A percentile compares a stretch with the other conserved stretches of the same genome.
phyloP scores from a whole-genome alignment of 176 grass and related monocot species.

The Tillandsia fasciculata region DNA sequence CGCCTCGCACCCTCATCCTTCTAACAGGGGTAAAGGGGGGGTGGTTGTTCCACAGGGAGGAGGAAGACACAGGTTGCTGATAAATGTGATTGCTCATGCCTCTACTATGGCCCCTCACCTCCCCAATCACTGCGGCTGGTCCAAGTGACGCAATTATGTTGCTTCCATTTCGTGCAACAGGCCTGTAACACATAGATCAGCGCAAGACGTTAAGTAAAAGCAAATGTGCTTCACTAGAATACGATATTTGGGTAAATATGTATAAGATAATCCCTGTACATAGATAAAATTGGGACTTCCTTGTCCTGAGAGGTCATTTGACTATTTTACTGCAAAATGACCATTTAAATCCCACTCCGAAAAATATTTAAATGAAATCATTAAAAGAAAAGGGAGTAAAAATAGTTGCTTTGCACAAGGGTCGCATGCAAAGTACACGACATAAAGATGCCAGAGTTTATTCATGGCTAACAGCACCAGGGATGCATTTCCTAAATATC shows the following conservation, averaged over 20 bases:
- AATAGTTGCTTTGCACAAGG: too few relatives aligned
- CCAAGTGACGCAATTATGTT: conserved; percentile 49
- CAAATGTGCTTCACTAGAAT: neutral
- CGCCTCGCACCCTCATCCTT: conserved; percentile 58
- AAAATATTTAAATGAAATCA: too few relatives aligned
- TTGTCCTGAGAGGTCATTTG: too few relatives aligned
- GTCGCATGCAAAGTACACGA: too few relatives aligned
- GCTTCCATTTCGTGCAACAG: conserved; percentile 49
- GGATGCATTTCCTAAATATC: too few relatives aligned
- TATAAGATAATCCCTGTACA: neutral
- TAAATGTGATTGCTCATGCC: conserved; percentile 43
- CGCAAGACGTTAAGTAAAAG: conserved; percentile 2
- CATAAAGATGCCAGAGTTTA: too few relatives aligned
- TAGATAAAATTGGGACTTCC: too few relatives aligned
- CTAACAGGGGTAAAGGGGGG: conserved; percentile 39
- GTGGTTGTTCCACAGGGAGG: conserved; percentile 20
- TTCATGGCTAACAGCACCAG: too few relatives aligned
- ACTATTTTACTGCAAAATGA: too few relatives aligned
- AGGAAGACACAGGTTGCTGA: conserved; percentile 47
- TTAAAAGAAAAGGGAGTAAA: too few relatives aligned
- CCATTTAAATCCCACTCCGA: too few relatives aligned
- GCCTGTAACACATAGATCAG: conserved; percentile 24
- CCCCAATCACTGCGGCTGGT: conserved; percentile 37
- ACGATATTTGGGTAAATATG: conserved; percentile 9
- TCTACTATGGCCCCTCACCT: conserved; percentile 52